Evolutionary conservation across 2,329 filamentous ascomycete species (phyloP).

Genomic region (Rhynchosporium graminicola): DNA sequence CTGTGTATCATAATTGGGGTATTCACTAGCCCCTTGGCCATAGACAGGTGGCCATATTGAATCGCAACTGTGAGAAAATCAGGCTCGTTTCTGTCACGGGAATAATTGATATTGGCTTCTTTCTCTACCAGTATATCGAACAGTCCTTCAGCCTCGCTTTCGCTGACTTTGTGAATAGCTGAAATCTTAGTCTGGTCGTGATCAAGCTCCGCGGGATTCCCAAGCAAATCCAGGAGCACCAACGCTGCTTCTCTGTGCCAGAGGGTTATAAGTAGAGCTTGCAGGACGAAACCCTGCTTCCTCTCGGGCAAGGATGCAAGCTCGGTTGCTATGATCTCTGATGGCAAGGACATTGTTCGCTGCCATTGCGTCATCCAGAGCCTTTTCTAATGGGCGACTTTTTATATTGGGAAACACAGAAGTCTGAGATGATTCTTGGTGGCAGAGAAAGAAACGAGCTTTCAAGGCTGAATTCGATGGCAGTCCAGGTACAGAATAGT

Average conservation of each 20-base stretch:
- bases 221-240: neutral
- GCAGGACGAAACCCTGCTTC: conserved; percentile 5
- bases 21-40: neutral
- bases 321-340: conserved; percentile 1
- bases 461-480: conserved; percentile 5
- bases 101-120: conserved; percentile 5
- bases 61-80: neutral
- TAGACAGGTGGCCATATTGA: neutral
- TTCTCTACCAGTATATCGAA: conserved; percentile 5
- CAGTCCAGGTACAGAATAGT: neutral
- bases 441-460: conserved; percentile 7
- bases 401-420: neutral
- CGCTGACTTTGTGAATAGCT: neutral
- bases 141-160: neutral
- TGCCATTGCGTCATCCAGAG: conserved; percentile 2
- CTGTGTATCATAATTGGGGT: neutral
- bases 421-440: neutral
- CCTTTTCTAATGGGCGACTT: conserved; percentile 4
- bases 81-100: neutral
- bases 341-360: conserved; percentile 7
- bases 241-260: conserved; percentile 4
- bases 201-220: neutral
- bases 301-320: neutral
- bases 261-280: neutral
- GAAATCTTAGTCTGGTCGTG: neutral